phyloP scores from a whole-genome alignment of 345 rosid genomes.

The Hibiscus tridactylites region DNA sequence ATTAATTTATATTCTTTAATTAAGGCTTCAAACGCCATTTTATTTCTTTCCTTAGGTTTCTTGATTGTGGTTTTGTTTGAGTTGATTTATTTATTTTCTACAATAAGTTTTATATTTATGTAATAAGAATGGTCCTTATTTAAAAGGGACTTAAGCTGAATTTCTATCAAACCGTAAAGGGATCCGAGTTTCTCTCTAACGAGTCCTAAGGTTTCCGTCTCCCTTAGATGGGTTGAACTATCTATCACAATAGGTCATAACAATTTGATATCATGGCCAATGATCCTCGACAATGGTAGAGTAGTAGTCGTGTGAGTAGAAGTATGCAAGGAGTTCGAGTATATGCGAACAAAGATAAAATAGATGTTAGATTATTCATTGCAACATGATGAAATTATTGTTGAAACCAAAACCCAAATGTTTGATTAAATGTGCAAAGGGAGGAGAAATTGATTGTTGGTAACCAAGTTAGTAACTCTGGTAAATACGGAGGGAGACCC shows the following conservation, averaged over 20 bases:
- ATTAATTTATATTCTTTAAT: too few relatives aligned
- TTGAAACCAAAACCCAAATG: not conserved
- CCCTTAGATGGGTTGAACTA: not conserved
- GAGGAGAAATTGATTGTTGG: not conserved
- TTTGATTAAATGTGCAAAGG: not conserved
- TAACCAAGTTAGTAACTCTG: not conserved
- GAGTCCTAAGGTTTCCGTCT: not conserved
- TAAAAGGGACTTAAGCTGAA: not conserved
- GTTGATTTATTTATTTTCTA: too few relatives aligned
- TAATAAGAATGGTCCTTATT: not conserved
- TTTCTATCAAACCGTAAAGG: not conserved
- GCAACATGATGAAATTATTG: not conserved
- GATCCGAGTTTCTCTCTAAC: not conserved
- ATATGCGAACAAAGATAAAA: not conserved
- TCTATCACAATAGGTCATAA: not conserved
- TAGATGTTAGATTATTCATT: not conserved
- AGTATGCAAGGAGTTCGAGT: too few relatives aligned
- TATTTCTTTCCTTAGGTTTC: too few relatives aligned
- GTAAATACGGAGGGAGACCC: not conserved
- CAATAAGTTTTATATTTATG: too few relatives aligned
- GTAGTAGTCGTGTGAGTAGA: too few relatives aligned
- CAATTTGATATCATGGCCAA: too few relatives aligned
- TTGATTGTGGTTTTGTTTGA: too few relatives aligned
- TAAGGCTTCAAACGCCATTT: too few relatives aligned
- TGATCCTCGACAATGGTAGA: too few relatives aligned